Base-by-base conservation (phyloP, 768 basidiomycete genomes). In the Russula griseocarnosa region DNA sequence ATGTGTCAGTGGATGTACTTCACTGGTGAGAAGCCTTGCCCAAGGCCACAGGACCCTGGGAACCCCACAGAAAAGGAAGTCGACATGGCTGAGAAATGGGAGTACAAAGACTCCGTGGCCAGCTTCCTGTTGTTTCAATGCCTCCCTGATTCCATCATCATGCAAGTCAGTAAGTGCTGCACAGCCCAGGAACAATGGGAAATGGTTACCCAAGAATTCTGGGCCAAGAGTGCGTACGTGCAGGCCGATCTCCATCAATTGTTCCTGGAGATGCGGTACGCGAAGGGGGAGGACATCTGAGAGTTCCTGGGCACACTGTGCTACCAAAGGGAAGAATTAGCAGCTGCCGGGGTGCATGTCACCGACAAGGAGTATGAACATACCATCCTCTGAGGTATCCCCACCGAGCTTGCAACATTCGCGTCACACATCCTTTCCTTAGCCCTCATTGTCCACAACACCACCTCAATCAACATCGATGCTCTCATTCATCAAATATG, bases 41-140 rank as follows among this genome's bases (percentile, higher is more conserved):
- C 10, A 0, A 34, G 0, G 3, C 32, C 10, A 1, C 1, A 34
- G 32, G 32, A 11, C 3, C 9, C 32, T 2, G 32, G 9, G 0
- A 34, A 34, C 9, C 3, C 32, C 1, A 10, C 32, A 1, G 11
- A 9, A 1, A 8, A 1, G 1, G 32, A 34, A 34, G 1, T 34
- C 10, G 10, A 10, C 1, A 10, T 3, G 9, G 32, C 32, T 1
- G 10, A 34, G 3, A 11, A 9, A 10, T 34, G 32, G 10, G 32
- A 34, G 10, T 34, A 34, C 11, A 3, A 34, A 10, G 32, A 34
- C 32, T 10, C 32, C 3, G 32, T 34, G 9, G 32, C 32, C 10
- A 34, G 32, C 32, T 34, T 10, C 10, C 11, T 34, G 0, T 11
- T 34, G 32, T 34, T 9, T 3, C 32, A 34, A 3, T 10, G 10